phyloP scores from a whole-genome alignment of 1,139 yeast species.

The Zhuliangozyma parablackwelliae region DNA sequence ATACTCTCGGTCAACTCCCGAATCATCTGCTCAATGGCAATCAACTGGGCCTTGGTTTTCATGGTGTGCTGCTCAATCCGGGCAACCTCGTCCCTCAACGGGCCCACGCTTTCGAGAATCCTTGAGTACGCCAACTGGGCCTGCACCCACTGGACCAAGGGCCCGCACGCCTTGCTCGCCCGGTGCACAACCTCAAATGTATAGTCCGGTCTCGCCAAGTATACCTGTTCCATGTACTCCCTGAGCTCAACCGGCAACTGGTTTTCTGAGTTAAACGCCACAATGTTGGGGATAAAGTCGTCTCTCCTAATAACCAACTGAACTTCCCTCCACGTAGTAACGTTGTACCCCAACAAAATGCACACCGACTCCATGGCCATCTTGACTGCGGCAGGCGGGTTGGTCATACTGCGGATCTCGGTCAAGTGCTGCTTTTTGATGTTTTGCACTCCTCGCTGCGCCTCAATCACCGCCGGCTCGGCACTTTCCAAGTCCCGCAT shows the following conservation, averaged over 20 bases:
- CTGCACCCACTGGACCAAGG: slow-evolving; percentile 80
- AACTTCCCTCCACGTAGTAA: slow-evolving; percentile 74
- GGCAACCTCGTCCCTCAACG: slow-evolving; percentile 64
- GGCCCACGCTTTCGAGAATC: slow-evolving; percentile 69
- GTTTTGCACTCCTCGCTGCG: slow-evolving; percentile 81
- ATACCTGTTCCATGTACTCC: slow-evolving; percentile 52
- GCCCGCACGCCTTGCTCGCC: slow-evolving; percentile 96
- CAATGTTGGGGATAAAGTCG: slow-evolving; percentile 82
- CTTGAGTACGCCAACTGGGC: slow-evolving; percentile 77
- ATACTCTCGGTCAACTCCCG: slow-evolving; percentile 67
- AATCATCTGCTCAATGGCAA: slow-evolving; percentile 80
- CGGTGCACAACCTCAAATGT: slow-evolving; percentile 74
- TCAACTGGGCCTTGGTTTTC: slow-evolving; percentile 62
- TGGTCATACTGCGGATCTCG: slow-evolving; percentile 82
- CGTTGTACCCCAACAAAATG: slow-evolving; percentile 69
- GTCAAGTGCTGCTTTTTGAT: slow-evolving; percentile 90
- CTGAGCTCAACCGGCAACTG: slow-evolving; percentile 55
- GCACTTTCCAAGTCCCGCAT: slow-evolving; percentile 64
- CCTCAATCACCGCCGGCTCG: slow-evolving; percentile 82
- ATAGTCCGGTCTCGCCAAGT: slow-evolving; percentile 60
- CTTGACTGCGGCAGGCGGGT: slow-evolving; percentile 89
- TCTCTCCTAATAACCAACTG: slow-evolving; percentile 77
- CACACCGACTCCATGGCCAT: slow-evolving; percentile 88
- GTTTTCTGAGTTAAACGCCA: slow-evolving; percentile 61
- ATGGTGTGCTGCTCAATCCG: slow-evolving; percentile 55